A percentile compares a stretch with the other conserved stretches of the same genome.
phyloP scores from a whole-genome alignment of 495 filamentous ascomycete species.

The Platismatia glauca region DNA sequence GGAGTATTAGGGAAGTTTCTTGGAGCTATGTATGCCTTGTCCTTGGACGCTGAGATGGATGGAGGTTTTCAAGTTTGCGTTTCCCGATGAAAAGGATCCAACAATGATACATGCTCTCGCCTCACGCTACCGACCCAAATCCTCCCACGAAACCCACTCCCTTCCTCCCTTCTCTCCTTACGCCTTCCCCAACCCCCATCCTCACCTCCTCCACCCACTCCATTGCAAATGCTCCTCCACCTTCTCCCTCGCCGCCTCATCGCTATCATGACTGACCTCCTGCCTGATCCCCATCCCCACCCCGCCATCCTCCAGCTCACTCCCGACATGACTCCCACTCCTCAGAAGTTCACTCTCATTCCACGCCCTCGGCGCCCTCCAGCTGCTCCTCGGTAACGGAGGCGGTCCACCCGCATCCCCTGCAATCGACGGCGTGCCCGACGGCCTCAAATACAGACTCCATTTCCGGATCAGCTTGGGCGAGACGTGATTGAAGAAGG shows the following conservation, averaged over 20 bases:
- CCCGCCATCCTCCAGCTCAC: not conserved
- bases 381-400: not conserved
- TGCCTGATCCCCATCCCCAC: not conserved
- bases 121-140: too few relatives aligned
- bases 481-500: not conserved
- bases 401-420: not conserved
- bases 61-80: too few relatives aligned
- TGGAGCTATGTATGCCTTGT: too few relatives aligned
- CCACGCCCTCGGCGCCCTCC: not conserved
- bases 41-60: too few relatives aligned
- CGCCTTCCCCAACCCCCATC: not conserved
- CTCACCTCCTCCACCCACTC: conserved; percentile 3
- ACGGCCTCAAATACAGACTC: not conserved
- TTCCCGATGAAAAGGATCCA: too few relatives aligned
- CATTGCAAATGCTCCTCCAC: not conserved
- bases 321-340: not conserved
- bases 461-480: not conserved
- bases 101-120: too few relatives aligned
- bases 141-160: too few relatives aligned
- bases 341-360: not conserved
- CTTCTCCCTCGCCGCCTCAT: not conserved
- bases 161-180: not conserved
- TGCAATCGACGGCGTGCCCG: not conserved
- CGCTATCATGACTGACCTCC: not conserved
- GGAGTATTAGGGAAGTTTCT: too few relatives aligned